Percentiles rank a stretch among this genome's conserved stretches.
Conservation (phyloP, 106 monocot species). For the Acanthochlamys bracteata region DNA sequence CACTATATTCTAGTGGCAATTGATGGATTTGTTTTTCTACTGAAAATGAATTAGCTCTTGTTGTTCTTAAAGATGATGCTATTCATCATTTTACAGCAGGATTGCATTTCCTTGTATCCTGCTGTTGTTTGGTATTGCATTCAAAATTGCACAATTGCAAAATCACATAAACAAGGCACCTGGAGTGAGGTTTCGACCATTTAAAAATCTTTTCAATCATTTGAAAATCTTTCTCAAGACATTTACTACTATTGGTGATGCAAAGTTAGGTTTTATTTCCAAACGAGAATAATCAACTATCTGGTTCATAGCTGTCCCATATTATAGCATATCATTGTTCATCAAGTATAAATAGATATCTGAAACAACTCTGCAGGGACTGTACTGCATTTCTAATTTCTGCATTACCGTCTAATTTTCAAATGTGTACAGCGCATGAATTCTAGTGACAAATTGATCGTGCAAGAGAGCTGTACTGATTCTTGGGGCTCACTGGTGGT, state of each 20-base stretch:
- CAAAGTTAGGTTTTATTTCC: no score
- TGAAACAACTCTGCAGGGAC: no score
- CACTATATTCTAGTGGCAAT: neutral
- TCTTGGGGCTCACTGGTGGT: constrained; percentile 65
- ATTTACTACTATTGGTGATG: neutral
- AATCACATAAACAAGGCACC: neutral
- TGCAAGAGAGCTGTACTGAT: constrained; percentile 94
- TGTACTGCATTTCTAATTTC: no score
- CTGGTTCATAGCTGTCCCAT: no score
- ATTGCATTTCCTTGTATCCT: neutral
- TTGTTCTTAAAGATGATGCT: neutral
- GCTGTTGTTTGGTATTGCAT: neutral
- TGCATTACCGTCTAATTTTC: neutral
- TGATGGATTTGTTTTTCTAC: neutral
- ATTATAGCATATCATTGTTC: no score
- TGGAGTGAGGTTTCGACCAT: neutral
- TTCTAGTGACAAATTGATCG: constrained; percentile 56
- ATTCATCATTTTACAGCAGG: neutral
- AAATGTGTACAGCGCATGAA: constrained; percentile 13
- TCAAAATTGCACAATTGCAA: neutral
- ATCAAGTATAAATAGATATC: no score
- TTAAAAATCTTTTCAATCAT: neutral
- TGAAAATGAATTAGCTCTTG: neutral
- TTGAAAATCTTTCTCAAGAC: neutral
- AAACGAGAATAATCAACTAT: no score